Base-by-base conservation (phyloP, 257 asterid species). In the Misopates orontium region DNA sequence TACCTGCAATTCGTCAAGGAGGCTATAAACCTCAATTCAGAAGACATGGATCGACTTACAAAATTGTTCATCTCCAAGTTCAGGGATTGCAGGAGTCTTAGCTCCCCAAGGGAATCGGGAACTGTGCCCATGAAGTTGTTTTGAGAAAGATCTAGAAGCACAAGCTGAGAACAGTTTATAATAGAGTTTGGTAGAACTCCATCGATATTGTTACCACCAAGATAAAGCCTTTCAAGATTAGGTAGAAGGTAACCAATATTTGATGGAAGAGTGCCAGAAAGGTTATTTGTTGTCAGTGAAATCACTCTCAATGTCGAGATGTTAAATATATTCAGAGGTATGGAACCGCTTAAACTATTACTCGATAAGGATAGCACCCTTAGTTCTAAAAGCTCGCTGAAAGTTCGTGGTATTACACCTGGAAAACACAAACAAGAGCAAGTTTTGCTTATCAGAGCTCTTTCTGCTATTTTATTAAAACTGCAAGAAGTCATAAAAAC, bases 131-230 rank as follows among this genome's bases (percentile, higher is more conserved):
- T 28, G 36, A 28, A 28, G 7, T 28, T 28, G 36, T 28, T 28
- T 28, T 3, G 7, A 28, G 4, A 10, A 1, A 77, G 41, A 25
- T 23, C 54, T 41, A 9, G 76, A 71, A 20, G 75, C 66, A 4
- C 69, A 69, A 56, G 70, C 53, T 21, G 45, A 10, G 63, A 58
- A 58, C 63, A 58, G 17, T 58, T 58, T 0, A 21, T 58, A 7
- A 75, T 70, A 3, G 77, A 75, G 49, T 49, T 4, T 5, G 87
- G 87, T 2, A 82, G 24, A 18, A 59, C 9, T 14, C 82, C 82
- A 41, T 49, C 60, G 48, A 77, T 65, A n/a, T 68, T 51, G 49
- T 70, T 72, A 10, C 55, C 49, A 31, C 69, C 75, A 10, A 72
- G 51, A 19, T 56, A n/a, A 59, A 76, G 50, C 9, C 10, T 19